Base-by-base conservation (phyloP, 1,139 yeast genomes). In the Yamadazyma oceani region DNA sequence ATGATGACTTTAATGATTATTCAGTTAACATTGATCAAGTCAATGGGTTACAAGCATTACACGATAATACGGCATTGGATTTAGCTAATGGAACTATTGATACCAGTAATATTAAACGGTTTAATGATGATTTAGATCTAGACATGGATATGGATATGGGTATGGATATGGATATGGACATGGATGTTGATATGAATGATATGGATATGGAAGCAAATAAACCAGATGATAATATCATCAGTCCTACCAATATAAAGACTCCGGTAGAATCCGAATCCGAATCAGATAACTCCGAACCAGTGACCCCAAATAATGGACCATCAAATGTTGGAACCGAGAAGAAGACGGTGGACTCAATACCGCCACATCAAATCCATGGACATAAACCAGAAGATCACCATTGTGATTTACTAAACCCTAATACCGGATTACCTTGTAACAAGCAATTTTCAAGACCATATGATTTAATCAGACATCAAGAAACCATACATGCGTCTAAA, bases 401-500 rank as follows among this genome's bases (percentile, higher is more conserved):
- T 40, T 71, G 76, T 54, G 66, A 74, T 40, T 67, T 85, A 57
- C 63, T 77, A 14, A 83, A 82, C 54, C 82, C 87, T 13, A 57
- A 72, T 11, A 73, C 72, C 1, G 73, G 73, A 5, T 48, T 54
- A 35, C 64, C 72, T 10, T 71, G 77, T 49, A 61, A 63, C 44
- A 69, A 70, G 52, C 72, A 69, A 42, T 71, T 71, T 42, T 69
- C 75, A 17, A 59, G 77, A 42, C 75, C 76, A 9, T 71, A 71
- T 45, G 77, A 71, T 54, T 60, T 71, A 46, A 69, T 71, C 27
- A 64, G 77, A 45, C 77, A 71, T 50, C 76, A 71, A 53, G 76
- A 71, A 50, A 71, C 77, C 11, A 70, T 71, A 11, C 77, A 71
- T 51, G 76, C 77, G 1, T 48, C 73, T 5, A 66, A 66, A 57